Percentiles rank a stretch among this genome's conserved stretches.
Evolutionary conservation across 176 grass and related monocot species (phyloP).

Genomic region (Carex myosuroides): DNA sequence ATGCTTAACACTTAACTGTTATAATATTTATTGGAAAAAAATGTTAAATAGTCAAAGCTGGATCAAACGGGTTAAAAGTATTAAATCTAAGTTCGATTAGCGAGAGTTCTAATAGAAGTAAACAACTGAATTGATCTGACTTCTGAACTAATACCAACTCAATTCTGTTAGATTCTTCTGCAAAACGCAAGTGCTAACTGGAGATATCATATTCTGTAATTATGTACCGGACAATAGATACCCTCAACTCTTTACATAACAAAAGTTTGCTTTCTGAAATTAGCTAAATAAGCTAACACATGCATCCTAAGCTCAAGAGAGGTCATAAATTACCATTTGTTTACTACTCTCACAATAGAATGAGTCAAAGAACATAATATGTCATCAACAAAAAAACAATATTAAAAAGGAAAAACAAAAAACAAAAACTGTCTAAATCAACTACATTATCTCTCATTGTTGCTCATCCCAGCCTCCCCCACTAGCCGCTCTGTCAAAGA

Average conservation of each 20-base stretch:
- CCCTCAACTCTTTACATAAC: not conserved
- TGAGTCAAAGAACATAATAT: not conserved
- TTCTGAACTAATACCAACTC: not conserved
- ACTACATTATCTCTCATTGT: not conserved
- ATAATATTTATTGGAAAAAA: not conserved
- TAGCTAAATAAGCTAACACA: not conserved
- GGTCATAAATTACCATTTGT: not conserved
- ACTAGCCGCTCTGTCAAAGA: conserved; percentile 9
- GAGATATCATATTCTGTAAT: not conserved
- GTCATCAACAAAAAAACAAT: not conserved
- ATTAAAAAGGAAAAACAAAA: not conserved
- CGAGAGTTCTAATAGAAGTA: not conserved
- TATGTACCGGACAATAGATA: not conserved
- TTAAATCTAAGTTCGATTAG: not conserved
- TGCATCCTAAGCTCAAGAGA: not conserved
- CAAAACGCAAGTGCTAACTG: not conserved
- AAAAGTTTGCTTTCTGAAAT: not conserved
- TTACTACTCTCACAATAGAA: not conserved
- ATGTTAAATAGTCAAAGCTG: not conserved
- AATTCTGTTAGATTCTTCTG: not conserved
- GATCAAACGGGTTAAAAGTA: not conserved
- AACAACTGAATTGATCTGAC: not conserved
- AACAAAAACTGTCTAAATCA: not conserved
- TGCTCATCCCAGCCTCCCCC: not conserved
- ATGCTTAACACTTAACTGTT: not conserved